Base-by-base conservation (phyloP, 495 filamentous ascomycete species). In the Podospora sp. region DNA sequence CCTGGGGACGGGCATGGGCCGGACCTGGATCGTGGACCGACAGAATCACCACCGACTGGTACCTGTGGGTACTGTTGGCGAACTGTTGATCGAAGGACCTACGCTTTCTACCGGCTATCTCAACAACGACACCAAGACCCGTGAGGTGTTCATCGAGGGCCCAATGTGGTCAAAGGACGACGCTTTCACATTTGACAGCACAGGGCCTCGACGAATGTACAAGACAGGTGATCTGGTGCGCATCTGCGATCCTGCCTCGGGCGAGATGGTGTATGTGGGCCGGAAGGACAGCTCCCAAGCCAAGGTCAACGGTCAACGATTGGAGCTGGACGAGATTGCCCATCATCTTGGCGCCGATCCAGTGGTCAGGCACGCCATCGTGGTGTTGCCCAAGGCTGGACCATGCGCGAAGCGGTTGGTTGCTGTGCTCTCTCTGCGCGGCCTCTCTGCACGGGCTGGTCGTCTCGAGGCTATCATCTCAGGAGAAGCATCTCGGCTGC, bases 151-250 rank as follows among this genome's bases (percentile, higher is more conserved):
- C 57, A 63, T 74, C 52, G 61, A 72, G 6, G 62, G 68, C 22
- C 72, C 68, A 0, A 65, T 68, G 0, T 82, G 79, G 76, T 76
- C 78, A 18, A 66, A 68, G 11, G 66, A 74, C 21, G 26, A 58
- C 6, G 21, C 8, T 12, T 26, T 75, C n/a, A 24, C 62, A n/a
- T 68, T 66, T 46, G 56, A 62, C 9, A 63, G 70, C 21, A 70
- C 69, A 11, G 27, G 11, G 14, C 26, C 66, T 6, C 64, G 70
- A 4, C 66, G 70, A 3, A 71, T 88, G 46, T 88, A 88, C 76
- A 87, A 86, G 74, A 88, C 87, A 1, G 86, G 86, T 11, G 86
- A 89, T 62, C 69, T 88, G 49, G 85, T 84, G 12, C 79, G 82
- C 26, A 84, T 88, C 59, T 71, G 77, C 49, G 82, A 84, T 57